These are phyloP conservation scores for Penicillium sp. DNA, from an alignment of 2,329 filamentous ascomycete species.

Conservation along the genomic window DNA sequence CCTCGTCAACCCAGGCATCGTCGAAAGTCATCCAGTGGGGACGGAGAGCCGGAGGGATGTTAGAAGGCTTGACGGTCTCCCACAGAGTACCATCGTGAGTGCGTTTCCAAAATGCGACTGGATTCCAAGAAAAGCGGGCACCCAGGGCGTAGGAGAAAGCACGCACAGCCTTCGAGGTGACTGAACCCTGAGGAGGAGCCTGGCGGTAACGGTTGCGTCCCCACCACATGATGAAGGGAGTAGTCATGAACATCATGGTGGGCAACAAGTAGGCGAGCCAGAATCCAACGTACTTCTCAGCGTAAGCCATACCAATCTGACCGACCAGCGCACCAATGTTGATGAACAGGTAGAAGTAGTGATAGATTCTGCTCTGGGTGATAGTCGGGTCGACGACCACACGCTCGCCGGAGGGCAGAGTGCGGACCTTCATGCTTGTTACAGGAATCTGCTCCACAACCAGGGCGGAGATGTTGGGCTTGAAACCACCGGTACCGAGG, in stretches of 20 bases:
- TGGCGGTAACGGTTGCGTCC: constrained; percentile 63
- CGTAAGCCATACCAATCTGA: constrained; percentile 67
- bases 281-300: constrained; percentile 73
- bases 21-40: constrained; percentile 54
- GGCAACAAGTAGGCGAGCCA: constrained; percentile 61
- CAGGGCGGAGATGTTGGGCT: constrained; percentile 72
- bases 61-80: constrained; percentile 10
- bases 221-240: constrained; percentile 60
- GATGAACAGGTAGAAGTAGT: constrained; percentile 70
- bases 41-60: constrained; percentile 8
- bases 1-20: constrained; percentile 78
- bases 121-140: constrained; percentile 62
- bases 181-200: constrained; percentile 68
- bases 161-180: constrained; percentile 64
- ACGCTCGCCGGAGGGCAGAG: constrained; percentile 57
- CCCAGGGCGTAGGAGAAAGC: constrained; percentile 62
- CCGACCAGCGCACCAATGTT: constrained; percentile 63
- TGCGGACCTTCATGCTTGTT: constrained; percentile 57
- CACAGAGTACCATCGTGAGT: constrained; percentile 18
- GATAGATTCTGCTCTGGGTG: constrained; percentile 67
- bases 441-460: constrained; percentile 68
- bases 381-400: constrained; percentile 69
- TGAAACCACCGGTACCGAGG: constrained; percentile 75
- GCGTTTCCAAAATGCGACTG: constrained; percentile 38
- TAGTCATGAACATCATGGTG: constrained; percentile 62